phyloP scores from a whole-genome alignment of 768 basidiomycete species.

The Tulasnella sp. region DNA sequence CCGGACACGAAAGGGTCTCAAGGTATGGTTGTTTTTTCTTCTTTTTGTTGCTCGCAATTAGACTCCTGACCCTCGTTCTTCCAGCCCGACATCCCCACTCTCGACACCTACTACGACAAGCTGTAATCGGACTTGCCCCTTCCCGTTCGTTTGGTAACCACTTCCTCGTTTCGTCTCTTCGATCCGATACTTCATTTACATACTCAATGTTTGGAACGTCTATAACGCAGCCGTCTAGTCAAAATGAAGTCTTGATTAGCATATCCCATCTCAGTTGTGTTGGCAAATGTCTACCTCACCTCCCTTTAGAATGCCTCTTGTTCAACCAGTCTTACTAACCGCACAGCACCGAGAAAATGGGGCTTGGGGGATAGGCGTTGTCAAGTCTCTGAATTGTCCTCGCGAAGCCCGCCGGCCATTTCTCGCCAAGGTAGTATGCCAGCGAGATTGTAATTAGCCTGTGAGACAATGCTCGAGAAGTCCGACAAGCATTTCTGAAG shows the following conservation, averaged over 20 bases:
- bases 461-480: neutral
- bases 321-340: neutral
- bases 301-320: neutral
- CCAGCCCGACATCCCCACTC: conserved; percentile 80
- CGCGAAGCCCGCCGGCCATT: neutral
- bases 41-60: neutral
- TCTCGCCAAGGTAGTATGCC: neutral
- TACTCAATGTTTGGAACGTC: conserved; percentile 12
- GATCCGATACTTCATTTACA: neutral
- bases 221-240: neutral
- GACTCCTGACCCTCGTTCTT: conserved; percentile 29
- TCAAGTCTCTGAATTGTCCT: neutral
- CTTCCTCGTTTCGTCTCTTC: neutral
- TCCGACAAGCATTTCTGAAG: neutral
- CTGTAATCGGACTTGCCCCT: conserved; percentile 37
- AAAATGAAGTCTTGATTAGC: neutral
- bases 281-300: neutral
- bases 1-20: conserved; percentile 92
- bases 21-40: conserved; percentile 48
- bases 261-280: neutral
- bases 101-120: conserved; percentile 94
- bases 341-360: neutral
- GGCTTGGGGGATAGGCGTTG: neutral
- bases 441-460: neutral
- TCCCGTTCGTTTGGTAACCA: neutral